These are phyloP conservation scores for Ceriops tagal DNA, from an alignment of 345 rosid genomes.

Conservation along the genomic window DNA sequence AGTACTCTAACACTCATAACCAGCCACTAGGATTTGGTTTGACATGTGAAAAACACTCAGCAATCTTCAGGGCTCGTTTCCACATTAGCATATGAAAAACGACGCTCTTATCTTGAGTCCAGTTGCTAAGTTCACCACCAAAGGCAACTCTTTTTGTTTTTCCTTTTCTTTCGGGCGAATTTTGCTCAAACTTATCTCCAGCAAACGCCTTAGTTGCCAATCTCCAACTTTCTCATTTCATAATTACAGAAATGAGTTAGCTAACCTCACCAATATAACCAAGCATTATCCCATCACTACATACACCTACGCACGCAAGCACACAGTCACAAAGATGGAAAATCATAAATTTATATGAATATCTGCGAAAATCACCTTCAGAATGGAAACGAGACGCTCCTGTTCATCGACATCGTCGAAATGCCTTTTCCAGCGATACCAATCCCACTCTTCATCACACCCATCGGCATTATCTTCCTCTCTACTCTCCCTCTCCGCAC, in stretches of 20 bases:
- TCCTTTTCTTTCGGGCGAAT: neutral
- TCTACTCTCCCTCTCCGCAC: neutral
- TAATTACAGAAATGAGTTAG: neutral
- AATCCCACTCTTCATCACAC: constrained; percentile 59
- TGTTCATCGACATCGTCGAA: constrained; percentile 76
- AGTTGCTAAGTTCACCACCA: neutral
- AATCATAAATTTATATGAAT: neutral
- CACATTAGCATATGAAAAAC: neutral
- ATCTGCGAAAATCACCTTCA: constrained; percentile 46
- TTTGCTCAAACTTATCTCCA: neutral
- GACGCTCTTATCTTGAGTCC: neutral
- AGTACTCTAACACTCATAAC: no score
- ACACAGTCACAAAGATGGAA: no score
- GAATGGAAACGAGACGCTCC: constrained; percentile 62
- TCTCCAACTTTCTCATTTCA: no score
- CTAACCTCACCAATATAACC: no score
- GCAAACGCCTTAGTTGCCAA: neutral
- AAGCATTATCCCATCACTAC: no score
- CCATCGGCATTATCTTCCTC: neutral
- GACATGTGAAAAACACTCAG: no score
- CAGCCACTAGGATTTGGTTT: no score
- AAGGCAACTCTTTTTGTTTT: neutral
- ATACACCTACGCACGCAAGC: no score
- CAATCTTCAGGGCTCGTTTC: no score
- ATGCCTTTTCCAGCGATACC: constrained; percentile 88